phyloP scores from a whole-genome alignment of 192 early-diverging fungal species.

The Phycomyces blakesleeanus region DNA sequence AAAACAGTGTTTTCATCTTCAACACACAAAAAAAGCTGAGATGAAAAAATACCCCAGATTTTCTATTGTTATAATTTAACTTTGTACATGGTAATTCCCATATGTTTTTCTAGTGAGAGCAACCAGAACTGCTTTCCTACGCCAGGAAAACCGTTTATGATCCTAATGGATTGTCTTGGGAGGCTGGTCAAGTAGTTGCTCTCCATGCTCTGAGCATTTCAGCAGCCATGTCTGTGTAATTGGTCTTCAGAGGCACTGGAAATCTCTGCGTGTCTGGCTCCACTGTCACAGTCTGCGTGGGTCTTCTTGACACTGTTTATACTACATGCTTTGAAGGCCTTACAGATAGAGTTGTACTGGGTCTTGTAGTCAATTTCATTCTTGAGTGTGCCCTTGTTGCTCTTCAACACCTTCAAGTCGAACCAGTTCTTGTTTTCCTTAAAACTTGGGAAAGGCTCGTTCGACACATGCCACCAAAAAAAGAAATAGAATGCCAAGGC shows the following conservation, averaged over 20 bases:
- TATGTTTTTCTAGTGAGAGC: too few relatives aligned
- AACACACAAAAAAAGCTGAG: too few relatives aligned
- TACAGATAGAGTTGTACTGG: background rate
- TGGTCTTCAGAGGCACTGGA: background rate
- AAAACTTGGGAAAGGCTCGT: background rate
- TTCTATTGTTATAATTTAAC: too few relatives aligned
- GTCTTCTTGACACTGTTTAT: background rate
- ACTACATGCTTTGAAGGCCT: background rate
- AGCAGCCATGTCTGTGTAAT: background rate
- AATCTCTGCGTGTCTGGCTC: background rate
- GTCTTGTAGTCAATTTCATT: background rate
- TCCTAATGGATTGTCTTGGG: background rate
- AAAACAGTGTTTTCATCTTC: too few relatives aligned
- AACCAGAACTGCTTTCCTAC: background rate
- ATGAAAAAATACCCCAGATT: too few relatives aligned
- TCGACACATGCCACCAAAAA: background rate
- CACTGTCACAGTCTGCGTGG: background rate
- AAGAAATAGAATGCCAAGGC: background rate
- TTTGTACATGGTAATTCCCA: too few relatives aligned
- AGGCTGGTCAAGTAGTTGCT: background rate
- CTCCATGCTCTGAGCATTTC: background rate
- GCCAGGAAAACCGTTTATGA: constrained; percentile 2
- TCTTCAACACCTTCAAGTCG: background rate
- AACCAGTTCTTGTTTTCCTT: background rate
- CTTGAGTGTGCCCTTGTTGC: too few relatives aligned